These are phyloP conservation scores for Calonectria leucothoes DNA, from an alignment of 2,329 filamentous ascomycete species.

Conservation along the genomic window DNA sequence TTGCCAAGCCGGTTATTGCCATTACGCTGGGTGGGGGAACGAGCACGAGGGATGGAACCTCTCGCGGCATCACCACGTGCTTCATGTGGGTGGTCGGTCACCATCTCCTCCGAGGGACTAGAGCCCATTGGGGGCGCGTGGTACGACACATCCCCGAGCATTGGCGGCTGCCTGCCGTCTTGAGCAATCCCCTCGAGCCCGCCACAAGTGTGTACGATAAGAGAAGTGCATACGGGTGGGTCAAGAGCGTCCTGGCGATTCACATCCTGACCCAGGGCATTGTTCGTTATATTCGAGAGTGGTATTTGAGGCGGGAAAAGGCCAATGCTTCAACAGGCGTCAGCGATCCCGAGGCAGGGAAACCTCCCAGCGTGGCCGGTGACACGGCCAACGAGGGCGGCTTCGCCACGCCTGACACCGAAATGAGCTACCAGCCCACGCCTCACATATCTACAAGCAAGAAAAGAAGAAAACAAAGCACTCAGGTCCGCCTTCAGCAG, in stretches of 20 bases:
- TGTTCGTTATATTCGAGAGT: conserved; percentile 76
- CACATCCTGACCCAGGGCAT: conserved; percentile 81
- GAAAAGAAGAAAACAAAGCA: conserved; percentile 90
- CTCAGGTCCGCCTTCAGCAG: conserved; percentile 89
- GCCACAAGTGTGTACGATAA: conserved; percentile 61
- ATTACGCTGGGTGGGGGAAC: conserved; percentile 88
- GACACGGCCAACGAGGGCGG: conserved; percentile 49
- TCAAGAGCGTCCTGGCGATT: conserved; percentile 76
- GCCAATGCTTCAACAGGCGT: conserved; percentile 61
- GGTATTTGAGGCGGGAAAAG: conserved; percentile 72
- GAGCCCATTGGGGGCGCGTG: conserved; percentile 59
- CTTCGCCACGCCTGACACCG: conserved; percentile 65
- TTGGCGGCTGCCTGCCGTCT: conserved; percentile 57
- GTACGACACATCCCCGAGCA: conserved; percentile 59
- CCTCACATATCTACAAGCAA: conserved; percentile 71
- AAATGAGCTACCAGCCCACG: conserved; percentile 50
- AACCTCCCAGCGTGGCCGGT: conserved; percentile 52
- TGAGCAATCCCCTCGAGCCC: conserved; percentile 60
- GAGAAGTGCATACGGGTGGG: conserved; percentile 72
- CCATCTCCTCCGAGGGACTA: conserved; percentile 63
- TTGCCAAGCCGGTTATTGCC: conserved; percentile 93
- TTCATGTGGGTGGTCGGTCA: conserved; percentile 73
- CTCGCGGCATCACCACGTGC: conserved; percentile 78
- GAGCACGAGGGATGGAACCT: conserved; percentile 74
- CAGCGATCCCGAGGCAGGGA: conserved; percentile 73